Percentiles rank a stretch among this genome's conserved stretches.
Evolutionary conservation across 805 yeast genomes (phyloP).

Genomic region (Ogataea glucozyma): DNA sequence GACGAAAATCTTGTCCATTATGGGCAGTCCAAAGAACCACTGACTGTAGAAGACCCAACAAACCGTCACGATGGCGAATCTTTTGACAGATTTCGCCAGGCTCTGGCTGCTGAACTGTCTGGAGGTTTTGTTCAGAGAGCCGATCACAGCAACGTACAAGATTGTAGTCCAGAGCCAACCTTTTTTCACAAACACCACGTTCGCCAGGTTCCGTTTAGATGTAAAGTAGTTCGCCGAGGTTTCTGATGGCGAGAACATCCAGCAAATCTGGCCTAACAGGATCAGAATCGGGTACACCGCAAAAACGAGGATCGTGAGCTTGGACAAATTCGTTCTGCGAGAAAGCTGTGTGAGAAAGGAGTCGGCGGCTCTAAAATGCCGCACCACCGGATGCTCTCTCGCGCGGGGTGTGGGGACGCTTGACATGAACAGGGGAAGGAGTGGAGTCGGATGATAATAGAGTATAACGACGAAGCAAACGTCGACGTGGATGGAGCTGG

Average conservation of each 20-base stretch:
- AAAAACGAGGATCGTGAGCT: slow-evolving; percentile 14
- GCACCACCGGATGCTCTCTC: slow-evolving; percentile 1
- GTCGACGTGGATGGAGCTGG: not conserved
- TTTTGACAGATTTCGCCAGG: slow-evolving; percentile 24
- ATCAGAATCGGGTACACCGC: slow-evolving; percentile 42
- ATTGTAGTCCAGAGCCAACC: slow-evolving; percentile 92
- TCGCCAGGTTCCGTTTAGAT: slow-evolving; percentile 68
- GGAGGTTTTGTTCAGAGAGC: slow-evolving; percentile 16
- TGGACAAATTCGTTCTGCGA: slow-evolving; percentile 9
- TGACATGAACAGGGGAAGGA: not conserved
- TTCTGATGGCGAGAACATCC: slow-evolving; percentile 44
- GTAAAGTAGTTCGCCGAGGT: slow-evolving; percentile 52
- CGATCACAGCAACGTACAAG: slow-evolving; percentile 33
- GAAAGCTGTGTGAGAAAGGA: slow-evolving; percentile 10
- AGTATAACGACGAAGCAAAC: too few relatives aligned
- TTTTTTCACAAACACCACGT: slow-evolving; percentile 73
- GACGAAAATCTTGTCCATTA: slow-evolving; percentile 84
- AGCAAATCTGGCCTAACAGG: slow-evolving; percentile 52
- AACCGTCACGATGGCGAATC: slow-evolving; percentile 57
- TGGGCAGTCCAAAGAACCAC: slow-evolving; percentile 80
- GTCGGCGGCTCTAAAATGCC: slow-evolving; percentile 15
- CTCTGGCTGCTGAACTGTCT: slow-evolving; percentile 7
- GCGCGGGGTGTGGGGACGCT: not conserved
- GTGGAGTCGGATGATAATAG: not conserved
- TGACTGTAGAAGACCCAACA: slow-evolving; percentile 92